phyloP scores from a whole-genome alignment of 2,329 filamentous ascomycete genomes.

The Aspergillus pseudoterreus region DNA sequence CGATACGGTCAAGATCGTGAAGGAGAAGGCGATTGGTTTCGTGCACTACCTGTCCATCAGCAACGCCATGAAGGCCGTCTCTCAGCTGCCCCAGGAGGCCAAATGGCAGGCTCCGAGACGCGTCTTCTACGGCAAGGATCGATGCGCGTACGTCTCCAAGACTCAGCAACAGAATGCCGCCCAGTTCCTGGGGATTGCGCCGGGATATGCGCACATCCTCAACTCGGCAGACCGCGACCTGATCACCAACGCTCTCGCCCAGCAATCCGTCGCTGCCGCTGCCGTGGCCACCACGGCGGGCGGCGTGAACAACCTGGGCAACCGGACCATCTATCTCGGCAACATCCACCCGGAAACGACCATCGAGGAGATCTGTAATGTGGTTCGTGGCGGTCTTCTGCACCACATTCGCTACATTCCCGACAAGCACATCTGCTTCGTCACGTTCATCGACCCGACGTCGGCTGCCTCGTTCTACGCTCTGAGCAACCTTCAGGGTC shows the following conservation, averaged over 20 bases:
- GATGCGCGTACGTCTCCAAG: conserved; percentile 98
- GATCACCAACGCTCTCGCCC: conserved; percentile 91
- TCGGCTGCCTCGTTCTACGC: conserved; percentile 97
- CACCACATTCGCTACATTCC: conserved; percentile 99
- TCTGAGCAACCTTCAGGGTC: conserved; percentile 89
- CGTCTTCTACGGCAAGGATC: conserved; percentile 98
- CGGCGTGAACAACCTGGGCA: conserved; percentile 94
- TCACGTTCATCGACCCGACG: conserved; percentile 98
- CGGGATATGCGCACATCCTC: conserved; percentile 92
- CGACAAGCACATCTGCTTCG: conserved; percentile 99
- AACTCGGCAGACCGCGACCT: conserved; percentile 94
- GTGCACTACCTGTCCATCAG: conserved; percentile 96
- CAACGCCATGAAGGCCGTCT: conserved; percentile 97
- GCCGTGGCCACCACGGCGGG: conserved; percentile 95
- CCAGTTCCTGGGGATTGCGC: conserved; percentile 94
- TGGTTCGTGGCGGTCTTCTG: conserved; percentile 88
- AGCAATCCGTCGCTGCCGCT: conserved; percentile 95
- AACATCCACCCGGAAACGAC: conserved; percentile 99
- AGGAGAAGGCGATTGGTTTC: conserved; percentile 97
- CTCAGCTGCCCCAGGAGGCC: conserved; percentile 89
- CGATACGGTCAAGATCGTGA: conserved; percentile 95
- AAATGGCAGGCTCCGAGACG: conserved; percentile 96
- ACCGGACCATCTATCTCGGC: conserved; percentile 94
- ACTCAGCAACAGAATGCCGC: conserved; percentile 99
- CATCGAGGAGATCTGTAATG: conserved; percentile 99